Evolutionary conservation across 192 early-diverging fungal genomes (phyloP).

Genomic region (Endogone sp.): DNA sequence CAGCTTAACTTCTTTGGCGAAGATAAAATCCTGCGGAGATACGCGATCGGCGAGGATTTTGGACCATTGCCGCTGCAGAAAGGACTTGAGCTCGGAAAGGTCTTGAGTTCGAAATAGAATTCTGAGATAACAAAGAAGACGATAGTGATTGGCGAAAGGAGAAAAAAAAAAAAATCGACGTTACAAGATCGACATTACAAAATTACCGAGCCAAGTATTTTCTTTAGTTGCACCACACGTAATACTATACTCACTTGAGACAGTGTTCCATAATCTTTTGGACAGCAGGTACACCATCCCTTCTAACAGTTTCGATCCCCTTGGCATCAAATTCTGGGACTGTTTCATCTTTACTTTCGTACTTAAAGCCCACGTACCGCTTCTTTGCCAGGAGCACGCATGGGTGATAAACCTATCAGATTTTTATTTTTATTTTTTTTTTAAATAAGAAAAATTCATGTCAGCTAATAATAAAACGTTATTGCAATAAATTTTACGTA

Average conservation of each 20-base stretch:
- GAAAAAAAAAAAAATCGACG: constrained; percentile 6
- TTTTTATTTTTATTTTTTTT: constrained; percentile 16
- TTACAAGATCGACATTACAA: background rate
- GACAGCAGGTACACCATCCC: constrained; percentile 79
- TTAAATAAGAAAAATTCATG: background rate
- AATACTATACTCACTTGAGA: constrained; percentile 61
- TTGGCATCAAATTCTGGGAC: constrained; percentile 89
- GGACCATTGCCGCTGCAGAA: constrained; percentile 64
- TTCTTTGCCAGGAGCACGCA: constrained; percentile 91
- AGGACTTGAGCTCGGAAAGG: constrained; percentile 74
- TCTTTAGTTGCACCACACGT: background rate
- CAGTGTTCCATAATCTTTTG: constrained; percentile 75
- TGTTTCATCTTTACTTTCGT: constrained; percentile 53
- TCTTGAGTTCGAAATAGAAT: constrained; percentile 80
- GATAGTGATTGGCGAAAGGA: background rate
- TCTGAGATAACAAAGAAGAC: constrained; percentile 30
- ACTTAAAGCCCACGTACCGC: constrained; percentile 89
- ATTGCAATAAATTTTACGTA: constrained; percentile 9
- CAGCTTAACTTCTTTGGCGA: constrained; percentile 84
- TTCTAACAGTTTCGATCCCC: constrained; percentile 91
- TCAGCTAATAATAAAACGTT: background rate
- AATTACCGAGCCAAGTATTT: background rate
- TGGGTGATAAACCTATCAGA: constrained; percentile 88
- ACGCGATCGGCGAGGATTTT: constrained; percentile 67
- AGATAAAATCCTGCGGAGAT: constrained; percentile 76